phyloP scores from a whole-genome alignment of 2,329 filamentous ascomycete species.

The Microcyclospora tardicrescens region DNA sequence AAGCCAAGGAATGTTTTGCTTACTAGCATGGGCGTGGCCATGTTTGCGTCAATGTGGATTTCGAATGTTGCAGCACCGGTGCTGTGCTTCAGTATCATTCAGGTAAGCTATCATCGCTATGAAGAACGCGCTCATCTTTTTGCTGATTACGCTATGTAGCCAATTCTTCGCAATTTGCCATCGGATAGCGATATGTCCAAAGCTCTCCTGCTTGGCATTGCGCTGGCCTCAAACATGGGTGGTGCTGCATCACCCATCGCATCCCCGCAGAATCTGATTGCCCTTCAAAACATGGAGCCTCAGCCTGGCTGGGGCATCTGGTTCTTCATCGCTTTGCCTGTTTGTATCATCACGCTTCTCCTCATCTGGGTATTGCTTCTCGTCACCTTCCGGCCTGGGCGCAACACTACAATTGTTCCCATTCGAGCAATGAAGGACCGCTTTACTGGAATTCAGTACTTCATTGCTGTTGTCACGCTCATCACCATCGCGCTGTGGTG shows the following conservation, averaged over 20 bases:
- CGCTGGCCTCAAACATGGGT: constrained; percentile 86
- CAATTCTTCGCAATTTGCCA: constrained; percentile 84
- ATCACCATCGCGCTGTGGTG: constrained; percentile 87
- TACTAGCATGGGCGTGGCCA: constrained; percentile 98
- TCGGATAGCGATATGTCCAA: constrained; percentile 88
- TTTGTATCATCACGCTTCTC: constrained; percentile 77
- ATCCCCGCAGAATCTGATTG: constrained; percentile 93
- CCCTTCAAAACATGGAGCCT: constrained; percentile 87
- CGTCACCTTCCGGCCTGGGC: constrained; percentile 70
- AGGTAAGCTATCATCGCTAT: constrained; percentile 38
- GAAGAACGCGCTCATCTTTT: neutral
- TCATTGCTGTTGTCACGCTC: constrained; percentile 73
- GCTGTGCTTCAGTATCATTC: constrained; percentile 93
- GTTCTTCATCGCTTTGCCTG: constrained; percentile 92
- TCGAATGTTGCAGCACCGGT: constrained; percentile 96
- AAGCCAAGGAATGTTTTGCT: constrained; percentile 76
- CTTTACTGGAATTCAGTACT: constrained; percentile 84
- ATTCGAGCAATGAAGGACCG: constrained; percentile 81
- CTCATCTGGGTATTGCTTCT: constrained; percentile 83
- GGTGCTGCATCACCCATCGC: constrained; percentile 95
- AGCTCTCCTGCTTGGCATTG: constrained; percentile 87
- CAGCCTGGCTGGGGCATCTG: constrained; percentile 86
- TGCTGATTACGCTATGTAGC: constrained; percentile 36
- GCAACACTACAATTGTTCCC: constrained; percentile 77
- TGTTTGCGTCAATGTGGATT: constrained; percentile 97